Evolutionary conservation across 2,329 filamentous ascomycete genomes (phyloP).

Genomic region (Colletotrichum chlorophyti): DNA sequence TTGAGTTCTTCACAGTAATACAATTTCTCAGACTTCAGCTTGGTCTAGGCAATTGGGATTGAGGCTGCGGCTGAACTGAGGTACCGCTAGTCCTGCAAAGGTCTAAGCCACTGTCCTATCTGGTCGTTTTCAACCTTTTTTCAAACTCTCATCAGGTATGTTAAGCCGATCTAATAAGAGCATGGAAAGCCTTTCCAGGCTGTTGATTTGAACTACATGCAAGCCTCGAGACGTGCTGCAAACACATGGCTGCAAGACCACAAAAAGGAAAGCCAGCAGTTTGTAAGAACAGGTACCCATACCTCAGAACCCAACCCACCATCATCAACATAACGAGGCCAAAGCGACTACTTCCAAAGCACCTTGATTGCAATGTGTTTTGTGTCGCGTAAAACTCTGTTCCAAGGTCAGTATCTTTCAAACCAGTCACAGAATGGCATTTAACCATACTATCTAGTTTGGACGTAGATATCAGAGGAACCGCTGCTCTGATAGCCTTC

Average conservation of each 20-base stretch:
- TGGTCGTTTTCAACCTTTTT: neutral
- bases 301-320: neutral
- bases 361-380: neutral
- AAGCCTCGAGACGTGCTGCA: neutral
- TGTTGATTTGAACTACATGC: neutral
- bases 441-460: neutral
- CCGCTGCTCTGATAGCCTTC: constrained; percentile 60
- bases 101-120: neutral
- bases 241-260: neutral
- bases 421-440: accelerated
- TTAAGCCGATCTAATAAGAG: neutral
- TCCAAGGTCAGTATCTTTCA: neutral
- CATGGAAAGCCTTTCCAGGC: neutral
- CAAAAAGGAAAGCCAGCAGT: neutral
- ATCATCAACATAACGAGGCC: too few relatives aligned
- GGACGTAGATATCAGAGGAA: constrained; percentile 47
- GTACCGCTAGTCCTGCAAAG: too few relatives aligned
- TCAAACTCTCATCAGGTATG: neutral
- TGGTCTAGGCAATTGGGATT: too few relatives aligned
- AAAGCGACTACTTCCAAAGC: too few relatives aligned
- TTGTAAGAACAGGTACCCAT: neutral
- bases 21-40: too few relatives aligned
- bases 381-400: neutral
- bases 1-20: too few relatives aligned
- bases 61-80: too few relatives aligned